Conservation (phyloP, 225 moss, liverwort and hornwort genomes). For the Ulota crispa region DNA sequence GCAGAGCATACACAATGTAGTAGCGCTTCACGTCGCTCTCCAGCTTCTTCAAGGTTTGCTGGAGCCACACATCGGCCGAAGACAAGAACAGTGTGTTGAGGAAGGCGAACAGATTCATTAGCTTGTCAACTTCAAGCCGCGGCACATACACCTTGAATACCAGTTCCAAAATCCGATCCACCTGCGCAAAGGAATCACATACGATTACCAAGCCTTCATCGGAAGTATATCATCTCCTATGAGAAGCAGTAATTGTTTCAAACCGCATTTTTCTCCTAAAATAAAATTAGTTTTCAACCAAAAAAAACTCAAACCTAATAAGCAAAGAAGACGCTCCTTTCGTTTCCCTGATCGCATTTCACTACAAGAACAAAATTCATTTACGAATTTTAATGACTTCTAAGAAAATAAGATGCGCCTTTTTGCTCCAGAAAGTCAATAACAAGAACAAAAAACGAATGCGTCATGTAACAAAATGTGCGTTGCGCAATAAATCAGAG, state of each 20-base stretch:
- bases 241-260: background rate
- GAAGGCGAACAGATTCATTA: slow-evolving; percentile 71
- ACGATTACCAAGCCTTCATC: background rate
- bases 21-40: slow-evolving; percentile 79
- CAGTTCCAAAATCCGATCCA: slow-evolving; percentile 85
- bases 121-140: slow-evolving; percentile 76
- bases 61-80: slow-evolving; percentile 69
- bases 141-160: slow-evolving; percentile 77
- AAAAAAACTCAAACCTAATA: no score
- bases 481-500: background rate
- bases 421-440: background rate
- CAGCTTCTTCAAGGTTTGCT: slow-evolving; percentile 70
- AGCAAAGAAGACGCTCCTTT: background rate
- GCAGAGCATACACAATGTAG: slow-evolving; percentile 84
- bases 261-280: background rate
- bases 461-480: background rate
- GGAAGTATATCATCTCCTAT: background rate
- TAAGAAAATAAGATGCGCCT: background rate
- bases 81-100: slow-evolving; percentile 69
- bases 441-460: background rate
- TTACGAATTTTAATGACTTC: no score
- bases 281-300: background rate
- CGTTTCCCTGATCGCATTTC: no score
- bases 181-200: slow-evolving; percentile 40
- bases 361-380: no score